These are phyloP conservation scores for Gilbertella persicaria DNA, from an alignment of 371 early-diverging fungal genomes.

Conservation along the genomic window DNA sequence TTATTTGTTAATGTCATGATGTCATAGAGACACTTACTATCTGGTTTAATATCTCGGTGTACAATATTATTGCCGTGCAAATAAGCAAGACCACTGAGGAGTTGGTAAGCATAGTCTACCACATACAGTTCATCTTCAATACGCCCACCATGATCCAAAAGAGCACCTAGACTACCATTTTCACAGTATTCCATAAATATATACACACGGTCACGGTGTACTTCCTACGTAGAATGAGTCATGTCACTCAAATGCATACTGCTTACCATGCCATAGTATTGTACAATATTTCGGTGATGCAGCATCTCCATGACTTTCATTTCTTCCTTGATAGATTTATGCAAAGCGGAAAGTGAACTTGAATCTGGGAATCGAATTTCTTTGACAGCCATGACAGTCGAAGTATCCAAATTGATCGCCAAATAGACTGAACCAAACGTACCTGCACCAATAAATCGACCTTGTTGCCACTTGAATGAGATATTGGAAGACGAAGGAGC, in stretches of 20 bases:
- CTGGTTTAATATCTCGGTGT: conserved; percentile 92
- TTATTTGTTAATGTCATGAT: not conserved
- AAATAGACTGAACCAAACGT: conserved; percentile 86
- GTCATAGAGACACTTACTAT: conserved; percentile 55
- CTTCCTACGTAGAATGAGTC: conserved; percentile 54
- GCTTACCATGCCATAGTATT: conserved; percentile 83
- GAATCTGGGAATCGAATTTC: conserved; percentile 89
- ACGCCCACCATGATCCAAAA: conserved; percentile 80
- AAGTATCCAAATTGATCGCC: conserved; percentile 83
- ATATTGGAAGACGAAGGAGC: conserved; percentile 77
- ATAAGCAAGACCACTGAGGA: conserved; percentile 89
- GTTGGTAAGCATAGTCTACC: conserved; percentile 80
- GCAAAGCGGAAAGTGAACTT: conserved; percentile 63
- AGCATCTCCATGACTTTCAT: conserved; percentile 91
- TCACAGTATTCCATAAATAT: conserved; percentile 96
- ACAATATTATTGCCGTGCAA: conserved; percentile 86
- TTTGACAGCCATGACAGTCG: conserved; percentile 92
- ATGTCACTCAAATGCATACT: too few relatives aligned
- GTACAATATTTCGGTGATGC: conserved; percentile 87
- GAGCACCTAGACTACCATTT: conserved; percentile 76
- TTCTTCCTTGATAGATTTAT: conserved; percentile 83
- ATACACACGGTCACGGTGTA: conserved; percentile 87
- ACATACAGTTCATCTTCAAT: conserved; percentile 76
- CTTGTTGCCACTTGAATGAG: conserved; percentile 86
- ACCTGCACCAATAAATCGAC: conserved; percentile 86